Base-by-base conservation (phyloP, 345 rosid genomes). In the Aquilaria yunnanensis region DNA sequence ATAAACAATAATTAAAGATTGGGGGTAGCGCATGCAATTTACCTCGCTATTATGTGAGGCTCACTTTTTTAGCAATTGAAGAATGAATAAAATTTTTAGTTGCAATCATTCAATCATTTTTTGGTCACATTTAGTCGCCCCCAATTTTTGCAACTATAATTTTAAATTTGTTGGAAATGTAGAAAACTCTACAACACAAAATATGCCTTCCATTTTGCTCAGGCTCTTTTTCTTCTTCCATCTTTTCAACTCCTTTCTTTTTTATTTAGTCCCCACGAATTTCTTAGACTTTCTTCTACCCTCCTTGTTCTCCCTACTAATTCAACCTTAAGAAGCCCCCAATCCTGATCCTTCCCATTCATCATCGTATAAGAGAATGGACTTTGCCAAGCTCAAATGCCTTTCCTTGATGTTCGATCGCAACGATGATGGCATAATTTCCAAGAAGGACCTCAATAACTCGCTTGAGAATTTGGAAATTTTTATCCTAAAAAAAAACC, bases 391-490 rank as follows among this genome's bases (percentile, higher is more conserved):
- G 77, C 76, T 89, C 14, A 68, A 74, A 43, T 74, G 83, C 2
- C 85, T 92, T 13, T 92, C 89, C 68, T 83, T 84, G 52, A 79
- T 81, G 88, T 92, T 92, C 47, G 98, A 89, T 69, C 77, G 77
- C 61, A 80, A 92, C 12, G 91, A 89, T 2, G 96, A 92, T 57
- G 96, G 96, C 0, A 56, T 73, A 6, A 87, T 90, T 69, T 75
- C 93, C 2, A 75, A 61, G 78, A 60, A 96, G 89, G 83, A n/a
- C n/a, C 66, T 92, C 8, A 74, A 58, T 14, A 77, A 84, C 47
- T 89, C 96, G 1, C 66, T 92, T 16, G 61, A 80, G 72, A 89
- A 83, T 65, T 74, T 92, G 6, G 96, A 91, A 10, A 84, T 92
- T 50, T 75, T 66, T 66, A 86, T 89, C 33, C 83, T 88, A 1